Evolutionary conservation across 257 asterid species (phyloP).

Genomic region (Paulownia fortunei): DNA sequence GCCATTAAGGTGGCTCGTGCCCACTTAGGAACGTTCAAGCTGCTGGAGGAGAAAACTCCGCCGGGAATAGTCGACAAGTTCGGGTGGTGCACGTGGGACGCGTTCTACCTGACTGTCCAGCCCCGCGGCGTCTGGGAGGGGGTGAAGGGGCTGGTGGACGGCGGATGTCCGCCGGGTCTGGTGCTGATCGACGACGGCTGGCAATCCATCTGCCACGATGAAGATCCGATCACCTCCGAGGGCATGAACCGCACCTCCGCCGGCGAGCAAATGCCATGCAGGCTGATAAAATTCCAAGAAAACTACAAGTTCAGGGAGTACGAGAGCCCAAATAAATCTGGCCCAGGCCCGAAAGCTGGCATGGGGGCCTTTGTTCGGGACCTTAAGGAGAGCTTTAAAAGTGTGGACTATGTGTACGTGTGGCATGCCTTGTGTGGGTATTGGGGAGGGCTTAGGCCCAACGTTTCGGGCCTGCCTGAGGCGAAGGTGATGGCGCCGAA

Average conservation of each 20-base stretch:
- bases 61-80: conserved; percentile 94
- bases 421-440: conserved; percentile 98
- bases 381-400: conserved; percentile 58
- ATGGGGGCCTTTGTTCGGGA: conserved; percentile 82
- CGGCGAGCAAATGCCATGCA: conserved; percentile 95
- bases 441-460: conserved; percentile 96
- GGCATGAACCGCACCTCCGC: conserved; percentile 90
- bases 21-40: conserved; percentile 78
- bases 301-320: conserved; percentile 85
- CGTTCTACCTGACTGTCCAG: conserved; percentile 85
- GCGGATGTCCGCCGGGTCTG: conserved; percentile 95
- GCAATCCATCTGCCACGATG: conserved; percentile 89
- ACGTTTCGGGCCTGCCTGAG: conserved; percentile 57
- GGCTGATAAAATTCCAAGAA: conserved; percentile 75
- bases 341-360: conserved; percentile 28
- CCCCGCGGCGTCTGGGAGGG: conserved; percentile 91
- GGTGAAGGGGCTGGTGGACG: conserved; percentile 78
- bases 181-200: conserved; percentile 92
- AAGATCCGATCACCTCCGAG: conserved; percentile 74
- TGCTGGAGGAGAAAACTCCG: conserved; percentile 84
- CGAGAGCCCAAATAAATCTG: conserved; percentile 43
- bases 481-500: conserved; percentile 53
- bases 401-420: conserved; percentile 82
- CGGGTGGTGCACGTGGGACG: conserved; percentile 99
- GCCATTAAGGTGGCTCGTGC: conserved; percentile 75